Evolutionary conservation across 2,329 filamentous ascomycete genomes (phyloP), one percentile per base, ranked within the genome.

Genomic region (Aspergillus sp.): DNA sequence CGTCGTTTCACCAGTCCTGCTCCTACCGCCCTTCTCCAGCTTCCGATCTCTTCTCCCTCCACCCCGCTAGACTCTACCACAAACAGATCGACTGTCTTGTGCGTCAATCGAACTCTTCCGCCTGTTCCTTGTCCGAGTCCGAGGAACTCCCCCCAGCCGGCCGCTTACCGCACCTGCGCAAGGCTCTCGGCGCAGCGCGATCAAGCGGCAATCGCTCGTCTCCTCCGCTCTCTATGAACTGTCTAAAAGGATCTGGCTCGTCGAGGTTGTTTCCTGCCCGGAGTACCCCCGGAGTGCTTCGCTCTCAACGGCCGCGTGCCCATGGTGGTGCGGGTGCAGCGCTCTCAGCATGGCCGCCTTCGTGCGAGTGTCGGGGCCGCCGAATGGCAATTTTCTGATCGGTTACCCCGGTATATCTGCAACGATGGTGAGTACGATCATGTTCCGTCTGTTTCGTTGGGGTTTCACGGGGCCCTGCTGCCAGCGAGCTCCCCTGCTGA

Each of bases 401-500:
- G 95, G 95, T 69, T 99, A 98, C 78, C 95, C 95, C 57, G 95
- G 95, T 69, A 98, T 99, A 77, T 97, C 94, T 57, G 95, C 95
- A 71, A 99, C 95, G 42, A 79, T 97, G 86, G 93, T 97, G 85
- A 80, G 91, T 86, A n/a, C 36, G 2, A 16, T 26, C 52, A 1
- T 51, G n/a, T 31, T 10, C 32, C 16, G 16, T 18, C 14, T 51
- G 29, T 31, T 10, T 51, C 7, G 16, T 31, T 51, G 24, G 18
- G 26, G 12, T 31, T 24, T 45, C 36, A 42, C 6, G 14, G 26
- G 14, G 16, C 26, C 9, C 53, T 29, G 29, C 53, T 58, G 59
- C 57, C 55, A 51, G 32, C 32, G 4, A 12, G 11, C 32, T 56
- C 18, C 14, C 42, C 47, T 24, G 52, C 62, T 65, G 63, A 63